These are phyloP conservation scores for Harringtonia aguacate DNA, from an alignment of 2,329 filamentous ascomycete species.

Conservation along the genomic window DNA sequence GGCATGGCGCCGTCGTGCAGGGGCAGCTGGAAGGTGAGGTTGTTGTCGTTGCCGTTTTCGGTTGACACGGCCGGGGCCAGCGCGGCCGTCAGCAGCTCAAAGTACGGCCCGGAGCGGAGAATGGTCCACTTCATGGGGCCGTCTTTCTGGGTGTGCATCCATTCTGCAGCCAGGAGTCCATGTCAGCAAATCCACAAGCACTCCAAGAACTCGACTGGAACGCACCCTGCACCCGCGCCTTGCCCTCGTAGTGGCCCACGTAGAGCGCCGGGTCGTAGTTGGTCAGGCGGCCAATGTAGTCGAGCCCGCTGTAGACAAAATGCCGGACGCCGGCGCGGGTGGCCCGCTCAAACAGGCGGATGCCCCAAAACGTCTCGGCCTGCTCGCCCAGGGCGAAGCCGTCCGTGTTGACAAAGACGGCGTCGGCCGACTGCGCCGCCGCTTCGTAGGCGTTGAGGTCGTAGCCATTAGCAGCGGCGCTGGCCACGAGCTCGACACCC, in stretches of 20 bases:
- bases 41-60: conserved; percentile 7
- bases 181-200: neutral
- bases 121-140: conserved; percentile 13
- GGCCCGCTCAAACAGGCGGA: conserved; percentile 28
- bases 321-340: conserved; percentile 31
- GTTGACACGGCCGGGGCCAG: neutral
- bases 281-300: conserved; percentile 35
- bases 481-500: conserved; percentile 1
- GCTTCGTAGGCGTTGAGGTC: neutral
- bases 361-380: conserved; percentile 37
- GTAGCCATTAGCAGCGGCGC: neutral
- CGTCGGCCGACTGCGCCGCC: neutral
- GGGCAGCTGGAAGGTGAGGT: conserved; percentile 9
- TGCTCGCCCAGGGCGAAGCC: conserved; percentile 34
- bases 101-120: conserved; percentile 16
- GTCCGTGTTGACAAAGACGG: conserved; percentile 43
- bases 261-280: conserved; percentile 33
- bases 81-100: conserved; percentile 11
- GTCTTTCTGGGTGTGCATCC: conserved; percentile 4
- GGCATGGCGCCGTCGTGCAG: conserved; percentile 16
- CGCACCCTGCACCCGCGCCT: conserved; percentile 18
- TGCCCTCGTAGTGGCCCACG: conserved; percentile 34
- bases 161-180: neutral
- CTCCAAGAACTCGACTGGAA: conserved; percentile 2
- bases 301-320: conserved; percentile 37